phyloP scores from a whole-genome alignment of 768 basidiomycete species.

The Lactarius tabidus region DNA sequence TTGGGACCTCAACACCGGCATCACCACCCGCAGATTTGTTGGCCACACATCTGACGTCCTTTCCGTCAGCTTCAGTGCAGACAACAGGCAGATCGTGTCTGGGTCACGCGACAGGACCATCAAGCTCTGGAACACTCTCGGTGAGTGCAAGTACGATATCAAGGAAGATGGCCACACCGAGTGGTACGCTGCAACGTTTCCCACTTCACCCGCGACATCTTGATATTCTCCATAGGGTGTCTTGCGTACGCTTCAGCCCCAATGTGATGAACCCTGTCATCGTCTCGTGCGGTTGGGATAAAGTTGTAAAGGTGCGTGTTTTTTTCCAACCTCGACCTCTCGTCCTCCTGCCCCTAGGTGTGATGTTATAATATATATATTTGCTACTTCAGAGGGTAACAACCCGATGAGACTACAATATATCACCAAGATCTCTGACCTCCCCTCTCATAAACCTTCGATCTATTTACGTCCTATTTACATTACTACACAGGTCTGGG shows the following conservation, averaged over 20 bases:
- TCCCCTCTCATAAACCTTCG: slow-evolving; percentile 1
- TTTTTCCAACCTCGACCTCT: neutral
- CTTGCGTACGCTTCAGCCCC: slow-evolving; percentile 98
- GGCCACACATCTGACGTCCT: slow-evolving; percentile 98
- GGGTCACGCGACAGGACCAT: slow-evolving; percentile 95
- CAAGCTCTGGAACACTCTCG: slow-evolving; percentile 99
- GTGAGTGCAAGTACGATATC: slow-evolving; percentile 99
- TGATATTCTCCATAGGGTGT: slow-evolving; percentile 61
- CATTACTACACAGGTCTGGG: slow-evolving; percentile 77
- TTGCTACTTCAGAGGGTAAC: slow-evolving; percentile 35
- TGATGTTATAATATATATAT: slow-evolving; percentile 39
- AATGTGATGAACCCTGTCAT: slow-evolving; percentile 97
- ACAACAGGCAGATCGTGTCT: slow-evolving; percentile 99
- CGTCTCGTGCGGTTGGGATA: slow-evolving; percentile 99
- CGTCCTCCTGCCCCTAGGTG: slow-evolving; percentile 8
- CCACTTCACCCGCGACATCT: neutral
- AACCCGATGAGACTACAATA: slow-evolving; percentile 48
- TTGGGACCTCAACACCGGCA: slow-evolving; percentile 98
- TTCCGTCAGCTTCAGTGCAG: slow-evolving; percentile 98
- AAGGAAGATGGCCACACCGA: slow-evolving; percentile 97
- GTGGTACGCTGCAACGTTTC: slow-evolving; percentile 51
- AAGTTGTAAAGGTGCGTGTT: slow-evolving; percentile 91
- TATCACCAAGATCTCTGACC: slow-evolving; percentile 72
- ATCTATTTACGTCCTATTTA: slow-evolving; percentile 3
- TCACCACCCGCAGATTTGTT: slow-evolving; percentile 94